phyloP scores from a whole-genome alignment of 1,284 basidiomycete genomes.

The Austroboletus niveus region DNA sequence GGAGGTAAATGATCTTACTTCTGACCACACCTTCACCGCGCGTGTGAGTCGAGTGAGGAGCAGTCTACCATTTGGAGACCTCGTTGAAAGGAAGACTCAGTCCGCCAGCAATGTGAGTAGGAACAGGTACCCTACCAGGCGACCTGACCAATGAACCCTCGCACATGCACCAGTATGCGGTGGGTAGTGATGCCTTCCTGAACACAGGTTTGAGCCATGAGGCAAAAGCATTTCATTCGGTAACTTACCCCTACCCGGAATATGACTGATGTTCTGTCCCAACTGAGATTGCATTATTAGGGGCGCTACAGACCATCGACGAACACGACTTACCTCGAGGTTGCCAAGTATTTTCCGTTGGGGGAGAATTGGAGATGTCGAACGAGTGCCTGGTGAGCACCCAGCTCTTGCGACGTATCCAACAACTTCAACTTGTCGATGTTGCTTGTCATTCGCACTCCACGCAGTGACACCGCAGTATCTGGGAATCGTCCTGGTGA shows the following conservation, averaged over 20 bases:
- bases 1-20: slow-evolving; percentile 42
- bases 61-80: slow-evolving; percentile 64
- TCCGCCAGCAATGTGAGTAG: neutral
- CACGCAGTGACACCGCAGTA: slow-evolving; percentile 43
- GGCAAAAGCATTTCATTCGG: slow-evolving; percentile 4
- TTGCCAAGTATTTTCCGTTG: slow-evolving; percentile 38
- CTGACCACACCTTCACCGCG: slow-evolving; percentile 76
- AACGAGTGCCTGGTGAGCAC: slow-evolving; percentile 36
- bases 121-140: slow-evolving; percentile 52
- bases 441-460: slow-evolving; percentile 54
- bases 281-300: slow-evolving; percentile 41
- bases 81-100: slow-evolving; percentile 27
- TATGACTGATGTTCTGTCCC: slow-evolving; percentile 75
- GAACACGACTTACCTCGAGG: slow-evolving; percentile 29
- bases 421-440: slow-evolving; percentile 58
- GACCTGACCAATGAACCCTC: slow-evolving; percentile 76
- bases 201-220: slow-evolving; percentile 12
- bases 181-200: slow-evolving; percentile 60
- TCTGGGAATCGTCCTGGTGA: slow-evolving; percentile 37
- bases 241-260: slow-evolving; percentile 63
- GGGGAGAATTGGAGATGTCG: slow-evolving; percentile 42
- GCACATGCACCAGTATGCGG: slow-evolving; percentile 66
- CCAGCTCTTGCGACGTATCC: slow-evolving; percentile 52
- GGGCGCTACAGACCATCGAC: neutral
- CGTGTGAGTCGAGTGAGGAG: slow-evolving; percentile 67